phyloP scores from a whole-genome alignment of 352 stramenopile species.

The Globisporangium polare region DNA sequence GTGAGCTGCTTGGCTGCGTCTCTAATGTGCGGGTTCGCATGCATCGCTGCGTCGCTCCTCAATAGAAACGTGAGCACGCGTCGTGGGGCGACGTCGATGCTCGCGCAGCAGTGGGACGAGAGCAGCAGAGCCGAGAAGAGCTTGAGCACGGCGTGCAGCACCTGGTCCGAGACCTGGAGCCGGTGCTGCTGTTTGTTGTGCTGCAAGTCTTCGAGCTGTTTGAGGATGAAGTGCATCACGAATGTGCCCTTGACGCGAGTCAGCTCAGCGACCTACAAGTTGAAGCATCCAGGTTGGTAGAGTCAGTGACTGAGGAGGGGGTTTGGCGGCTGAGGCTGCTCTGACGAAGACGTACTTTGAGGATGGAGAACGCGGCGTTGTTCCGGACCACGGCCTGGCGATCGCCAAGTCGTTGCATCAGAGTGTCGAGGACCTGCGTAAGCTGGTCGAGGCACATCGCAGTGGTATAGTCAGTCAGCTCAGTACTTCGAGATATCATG shows the following conservation, averaged over 20 bases:
- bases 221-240: conserved; percentile 34
- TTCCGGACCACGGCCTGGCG: conserved; percentile 20
- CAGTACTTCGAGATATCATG: neutral
- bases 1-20: conserved; percentile 36
- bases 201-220: conserved; percentile 17
- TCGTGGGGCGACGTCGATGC: conserved; percentile 36
- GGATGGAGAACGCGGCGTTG: conserved; percentile 27
- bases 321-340: neutral
- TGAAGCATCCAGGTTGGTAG: neutral
- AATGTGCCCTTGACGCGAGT: conserved; percentile 32
- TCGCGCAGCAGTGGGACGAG: conserved; percentile 46
- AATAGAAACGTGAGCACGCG: conserved; percentile 37
- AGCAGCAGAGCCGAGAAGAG: conserved; percentile 31
- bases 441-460: conserved; percentile 10
- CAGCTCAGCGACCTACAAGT: conserved; percentile 25
- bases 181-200: neutral
- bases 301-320: conserved; percentile 13
- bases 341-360: conserved; percentile 15
- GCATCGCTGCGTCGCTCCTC: conserved; percentile 22
- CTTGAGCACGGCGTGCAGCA: conserved; percentile 37
- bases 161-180: conserved; percentile 19
- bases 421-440: conserved; percentile 7
- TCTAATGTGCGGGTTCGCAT: conserved; percentile 37
- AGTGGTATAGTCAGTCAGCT: neutral
- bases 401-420: conserved; percentile 22